Evolutionary conservation across 352 stramenopile species (phyloP).

Genomic region (Phytophthora crassamura): DNA sequence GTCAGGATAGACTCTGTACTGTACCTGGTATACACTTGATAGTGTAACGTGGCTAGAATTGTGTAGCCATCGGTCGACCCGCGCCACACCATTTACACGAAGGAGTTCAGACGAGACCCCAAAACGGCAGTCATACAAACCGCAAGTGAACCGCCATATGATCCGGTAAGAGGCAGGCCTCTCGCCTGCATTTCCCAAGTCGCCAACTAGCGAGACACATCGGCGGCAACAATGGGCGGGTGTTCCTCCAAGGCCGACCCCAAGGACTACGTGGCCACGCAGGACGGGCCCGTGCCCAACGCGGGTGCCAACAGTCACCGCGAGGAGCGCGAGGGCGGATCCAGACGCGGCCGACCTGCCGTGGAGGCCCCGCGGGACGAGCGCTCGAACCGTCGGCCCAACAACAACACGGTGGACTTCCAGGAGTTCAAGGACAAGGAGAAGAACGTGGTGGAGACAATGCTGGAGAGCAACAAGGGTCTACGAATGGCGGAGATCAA

Average conservation of each 20-base stretch:
- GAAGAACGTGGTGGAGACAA: slow-evolving; percentile 89
- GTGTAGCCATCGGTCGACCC: slow-evolving; percentile 23
- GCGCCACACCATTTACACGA: slow-evolving; percentile 22
- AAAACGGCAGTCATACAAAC: slow-evolving; percentile 3
- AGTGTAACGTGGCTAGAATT: slow-evolving; percentile 19
- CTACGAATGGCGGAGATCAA: slow-evolving; percentile 91
- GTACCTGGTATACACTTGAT: slow-evolving; percentile 1
- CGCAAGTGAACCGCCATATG: slow-evolving; percentile 20
- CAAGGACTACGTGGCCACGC: slow-evolving; percentile 31
- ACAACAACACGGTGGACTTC: slow-evolving; percentile 77
- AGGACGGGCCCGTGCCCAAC: slow-evolving; percentile 5
- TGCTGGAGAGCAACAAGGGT: slow-evolving; percentile 89
- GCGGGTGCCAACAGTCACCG: slow-evolving; percentile 1
- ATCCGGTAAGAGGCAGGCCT: slow-evolving; percentile 18
- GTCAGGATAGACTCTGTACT: no score
- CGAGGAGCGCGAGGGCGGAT: slow-evolving; percentile 10
- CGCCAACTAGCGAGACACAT: background rate
- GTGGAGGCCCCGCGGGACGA: slow-evolving; percentile 9
- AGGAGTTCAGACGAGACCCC: slow-evolving; percentile 29
- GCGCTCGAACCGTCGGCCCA: slow-evolving; percentile 23
- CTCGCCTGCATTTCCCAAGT: slow-evolving; percentile 29
- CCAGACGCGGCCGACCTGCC: slow-evolving; percentile 3
- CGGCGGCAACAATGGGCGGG: slow-evolving; percentile 43
- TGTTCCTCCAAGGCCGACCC: slow-evolving; percentile 50
- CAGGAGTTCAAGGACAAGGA: slow-evolving; percentile 88